Evolutionary conservation across 2,329 filamentous ascomycete genomes (phyloP), one percentile per base, ranked within the genome.

Genomic region (Botryotinia globosa): DNA sequence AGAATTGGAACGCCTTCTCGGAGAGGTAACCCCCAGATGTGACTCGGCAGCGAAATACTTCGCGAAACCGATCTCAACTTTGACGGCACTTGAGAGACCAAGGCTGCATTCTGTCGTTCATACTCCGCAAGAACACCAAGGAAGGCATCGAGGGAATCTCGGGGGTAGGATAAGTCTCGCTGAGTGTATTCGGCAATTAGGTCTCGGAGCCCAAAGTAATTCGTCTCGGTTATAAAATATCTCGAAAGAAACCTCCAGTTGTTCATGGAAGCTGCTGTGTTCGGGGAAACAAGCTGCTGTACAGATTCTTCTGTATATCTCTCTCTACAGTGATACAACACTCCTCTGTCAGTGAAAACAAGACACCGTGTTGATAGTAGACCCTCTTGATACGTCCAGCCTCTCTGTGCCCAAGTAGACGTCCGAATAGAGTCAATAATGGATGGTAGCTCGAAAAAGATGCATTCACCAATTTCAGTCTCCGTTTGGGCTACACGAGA

Each of bases 361-460:
- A 58, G 56, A 22, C 29, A 34, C 29, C 56, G 56, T 34, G 29
- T 58, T 2, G 18, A 58, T 34, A 20, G 2, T 34, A 58, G 1
- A 18, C 8, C 29, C 18, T 34, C 56, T 58, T 58, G 56, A 12
- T 34, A 34, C 4, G 29, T 58, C 29, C 56, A 12, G 1, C 18
- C 56, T 34, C 29, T 58, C 18, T 58, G 29, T 32, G 4, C 4
- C 29, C 56, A 58, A 16, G 29, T 58, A 18, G 29, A 58, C 18
- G 29, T 0, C 9, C 29, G 1, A 1, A 9, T 22, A 22, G 18
- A 58, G 56, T 12, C 0, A 3, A 34, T 1, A 0, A 34, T 34
- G 1, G 29, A 58, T 1, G 56, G 29, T 5, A 58, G 56, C 56
- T 58, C 56, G 34, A 58, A 18, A 12, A 22, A 12, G 29, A 1